Base-by-base conservation (phyloP, 768 basidiomycete species). In the Amanita inopinata region DNA sequence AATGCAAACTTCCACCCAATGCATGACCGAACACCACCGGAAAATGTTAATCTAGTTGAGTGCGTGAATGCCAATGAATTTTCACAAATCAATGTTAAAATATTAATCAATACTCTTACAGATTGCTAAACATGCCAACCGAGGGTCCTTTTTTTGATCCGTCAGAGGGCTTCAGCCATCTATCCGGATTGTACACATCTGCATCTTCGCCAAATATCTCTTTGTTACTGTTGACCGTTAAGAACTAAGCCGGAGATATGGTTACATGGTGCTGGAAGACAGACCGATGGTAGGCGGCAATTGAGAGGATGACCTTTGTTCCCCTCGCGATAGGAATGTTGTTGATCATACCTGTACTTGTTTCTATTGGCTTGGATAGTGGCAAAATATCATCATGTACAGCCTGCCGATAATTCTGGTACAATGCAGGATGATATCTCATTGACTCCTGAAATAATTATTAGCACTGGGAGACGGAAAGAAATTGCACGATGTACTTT, bases 141-240 rank as follows among this genome's bases (percentile, higher is more conserved):
- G 61, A 61, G 2, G 63, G 60, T 12, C 57, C 62, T 41, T 62
- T 69, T 52, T 61, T 69, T 6, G 4, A 6, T 44, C 61, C 54
- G 2, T 54, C 56, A 4, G 56, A 49, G 11, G 54, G 54, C 46
- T 49, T 55, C n/a, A 76, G 49, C 77, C 77, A 81, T 43, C 78
- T 60, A 38, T 74, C 71, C 3, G 75, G 76, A 34, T 73, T 69
- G 55, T 71, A 81, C 14, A 57, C 52, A 39, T 72, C 50, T 2
- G 77, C 72, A 50, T 78, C 74, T n/a, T 67, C 62, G 2, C 78
- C 78, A 59, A 77, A 81, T 11, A 76, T 54, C 14, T 65, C 65
- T 32, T 59, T 60, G 47, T 72, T 70, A 47, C 69, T 73, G 43
- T 18, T 19, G 28, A 3, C 20, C n/a, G 28, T 35, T n/a, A 8